Percentiles rank a stretch among this genome's conserved stretches.
Conservation (phyloP, 441 rosid species). For the Pelargonium cotyledonis region DNA sequence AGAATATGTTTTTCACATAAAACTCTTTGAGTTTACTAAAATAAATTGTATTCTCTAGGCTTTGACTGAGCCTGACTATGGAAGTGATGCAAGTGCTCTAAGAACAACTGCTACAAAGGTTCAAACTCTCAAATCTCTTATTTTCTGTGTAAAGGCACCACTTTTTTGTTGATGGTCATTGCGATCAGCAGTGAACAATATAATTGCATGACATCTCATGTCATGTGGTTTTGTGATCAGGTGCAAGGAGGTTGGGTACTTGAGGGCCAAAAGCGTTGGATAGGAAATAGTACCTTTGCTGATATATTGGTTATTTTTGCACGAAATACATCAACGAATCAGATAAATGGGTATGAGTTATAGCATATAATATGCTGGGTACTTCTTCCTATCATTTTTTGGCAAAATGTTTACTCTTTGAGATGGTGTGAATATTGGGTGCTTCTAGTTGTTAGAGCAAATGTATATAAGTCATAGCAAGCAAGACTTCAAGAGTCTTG, state of each 20-base stretch:
- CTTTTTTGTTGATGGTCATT: background rate
- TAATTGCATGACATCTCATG: conserved; percentile 16
- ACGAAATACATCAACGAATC: conserved; percentile 68
- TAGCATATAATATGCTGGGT: conserved; percentile 6
- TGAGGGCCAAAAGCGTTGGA: conserved; percentile 95
- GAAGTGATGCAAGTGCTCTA: conserved; percentile 88
- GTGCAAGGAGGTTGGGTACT: conserved; percentile 90
- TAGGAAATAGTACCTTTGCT: conserved; percentile 91
- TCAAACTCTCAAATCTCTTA: conserved; percentile 16
- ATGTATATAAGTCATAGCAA: background rate
- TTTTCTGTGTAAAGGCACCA: conserved; percentile 1
- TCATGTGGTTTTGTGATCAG: conserved; percentile 28
- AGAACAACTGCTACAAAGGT: conserved; percentile 82
- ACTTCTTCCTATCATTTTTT: conserved; percentile 3
- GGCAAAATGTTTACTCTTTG: background rate
- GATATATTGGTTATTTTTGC: conserved; percentile 76
- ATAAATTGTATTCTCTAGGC: conserved; percentile 38
- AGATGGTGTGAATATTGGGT: background rate
- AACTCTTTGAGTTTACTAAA: background rate
- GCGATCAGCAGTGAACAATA: background rate
- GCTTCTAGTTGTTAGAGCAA: conserved; percentile 4
- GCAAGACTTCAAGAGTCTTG: background rate
- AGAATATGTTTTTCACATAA: conserved; percentile 8
- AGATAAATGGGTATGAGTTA: conserved; percentile 72
- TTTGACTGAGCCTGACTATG: conserved; percentile 89